Evolutionary conservation across 2,329 filamentous ascomycete genomes (phyloP).

Genomic region (Epichloe uncinata): DNA sequence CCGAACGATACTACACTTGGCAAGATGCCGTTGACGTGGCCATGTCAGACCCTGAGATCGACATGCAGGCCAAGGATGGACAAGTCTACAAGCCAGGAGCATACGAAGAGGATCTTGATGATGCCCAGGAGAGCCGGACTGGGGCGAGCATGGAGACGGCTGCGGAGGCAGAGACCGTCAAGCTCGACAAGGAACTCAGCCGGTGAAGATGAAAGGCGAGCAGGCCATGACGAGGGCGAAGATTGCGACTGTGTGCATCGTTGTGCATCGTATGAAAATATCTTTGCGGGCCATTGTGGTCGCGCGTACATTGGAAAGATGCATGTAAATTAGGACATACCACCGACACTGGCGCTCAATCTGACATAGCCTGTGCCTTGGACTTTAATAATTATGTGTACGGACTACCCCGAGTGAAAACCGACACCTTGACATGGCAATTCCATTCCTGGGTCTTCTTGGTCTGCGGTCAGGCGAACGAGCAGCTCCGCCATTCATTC

Average conservation of each 20-base stretch:
- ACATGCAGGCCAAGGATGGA: constrained; percentile 35
- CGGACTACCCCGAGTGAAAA: not conserved
- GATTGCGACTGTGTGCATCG: not conserved
- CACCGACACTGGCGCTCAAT: not conserved
- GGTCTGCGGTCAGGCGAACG: no score
- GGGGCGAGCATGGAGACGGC: constrained; percentile 7
- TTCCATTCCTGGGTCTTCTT: no score
- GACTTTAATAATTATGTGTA: not conserved
- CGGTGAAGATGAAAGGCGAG: not conserved
- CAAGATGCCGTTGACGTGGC: constrained; percentile 59
- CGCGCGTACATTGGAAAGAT: constrained; percentile 1
- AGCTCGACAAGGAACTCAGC: constrained; percentile 6
- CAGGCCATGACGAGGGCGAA: not conserved
- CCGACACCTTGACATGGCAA: no score
- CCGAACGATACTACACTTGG: constrained; percentile 83
- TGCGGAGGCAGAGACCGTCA: constrained; percentile 9
- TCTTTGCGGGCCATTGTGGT: not conserved
- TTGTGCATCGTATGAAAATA: not conserved
- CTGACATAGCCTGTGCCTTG: not conserved
- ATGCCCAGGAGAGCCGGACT: constrained; percentile 14
- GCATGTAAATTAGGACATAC: constrained; percentile 2
- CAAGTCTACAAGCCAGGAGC: constrained; percentile 35
- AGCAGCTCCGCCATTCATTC: no score
- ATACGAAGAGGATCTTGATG: constrained; percentile 22
- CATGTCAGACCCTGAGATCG: constrained; percentile 51